phyloP scores from a whole-genome alignment of 2,329 filamentous ascomycete species.

The Colletotrichum acutatum region DNA sequence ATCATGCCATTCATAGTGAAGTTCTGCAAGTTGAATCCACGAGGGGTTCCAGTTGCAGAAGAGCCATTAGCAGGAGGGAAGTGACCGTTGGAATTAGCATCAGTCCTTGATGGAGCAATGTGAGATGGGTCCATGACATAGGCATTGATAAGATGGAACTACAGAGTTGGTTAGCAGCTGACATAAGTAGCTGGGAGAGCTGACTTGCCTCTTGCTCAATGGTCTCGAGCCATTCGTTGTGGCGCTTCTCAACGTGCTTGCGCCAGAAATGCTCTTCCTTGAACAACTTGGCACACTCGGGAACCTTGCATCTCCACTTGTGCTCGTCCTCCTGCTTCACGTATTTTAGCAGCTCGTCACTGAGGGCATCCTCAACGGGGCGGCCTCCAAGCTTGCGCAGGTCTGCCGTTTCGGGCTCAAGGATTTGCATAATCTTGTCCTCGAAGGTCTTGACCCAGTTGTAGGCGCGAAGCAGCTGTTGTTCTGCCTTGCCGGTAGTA shows the following conservation, averaged over 20 bases:
- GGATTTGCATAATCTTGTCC: constrained; percentile 91
- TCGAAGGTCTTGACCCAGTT: constrained; percentile 99
- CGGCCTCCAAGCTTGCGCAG: constrained; percentile 92
- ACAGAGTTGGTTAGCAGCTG: constrained; percentile 45
- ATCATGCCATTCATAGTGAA: constrained; percentile 71
- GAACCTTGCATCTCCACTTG: constrained; percentile 96
- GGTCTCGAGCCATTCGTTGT: constrained; percentile 85
- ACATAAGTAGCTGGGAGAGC: neutral
- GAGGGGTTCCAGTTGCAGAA: constrained; percentile 83
- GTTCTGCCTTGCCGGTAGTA: constrained; percentile 80
- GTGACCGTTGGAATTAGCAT: constrained; percentile 95
- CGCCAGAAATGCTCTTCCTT: constrained; percentile 98
- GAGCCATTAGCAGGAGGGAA: constrained; percentile 86
- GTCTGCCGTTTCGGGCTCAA: constrained; percentile 90
- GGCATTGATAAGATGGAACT: constrained; percentile 91
- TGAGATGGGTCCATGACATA: constrained; percentile 96
- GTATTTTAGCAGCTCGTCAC: constrained; percentile 86
- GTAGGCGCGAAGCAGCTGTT: constrained; percentile 92
- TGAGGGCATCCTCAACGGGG: constrained; percentile 83
- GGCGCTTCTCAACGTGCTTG: constrained; percentile 97
- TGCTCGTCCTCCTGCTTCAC: constrained; percentile 98
- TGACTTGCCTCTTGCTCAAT: constrained; percentile 83
- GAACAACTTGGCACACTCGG: constrained; percentile 96
- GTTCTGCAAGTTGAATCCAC: constrained; percentile 88
- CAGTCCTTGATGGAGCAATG: constrained; percentile 91